phyloP scores from a whole-genome alignment of 768 basidiomycete species.

The Paxillus ammoniavirescens region DNA sequence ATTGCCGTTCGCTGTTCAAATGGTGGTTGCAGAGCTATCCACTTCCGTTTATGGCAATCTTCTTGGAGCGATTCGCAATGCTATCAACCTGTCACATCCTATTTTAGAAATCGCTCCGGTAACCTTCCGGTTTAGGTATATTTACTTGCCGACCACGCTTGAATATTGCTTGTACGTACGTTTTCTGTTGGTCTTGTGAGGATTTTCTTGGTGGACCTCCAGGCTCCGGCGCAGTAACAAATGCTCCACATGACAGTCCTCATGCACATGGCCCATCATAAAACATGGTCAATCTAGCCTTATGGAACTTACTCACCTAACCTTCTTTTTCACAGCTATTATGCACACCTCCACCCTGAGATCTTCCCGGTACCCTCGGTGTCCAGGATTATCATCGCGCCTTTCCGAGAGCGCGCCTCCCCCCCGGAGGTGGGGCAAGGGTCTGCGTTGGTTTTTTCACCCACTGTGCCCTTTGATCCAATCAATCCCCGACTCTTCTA shows the following conservation, averaged over 20 bases:
- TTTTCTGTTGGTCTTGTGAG: too few relatives aligned
- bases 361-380: not conserved
- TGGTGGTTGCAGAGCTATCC: not conserved
- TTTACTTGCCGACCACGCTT: too few relatives aligned
- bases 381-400: not conserved
- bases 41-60: not conserved
- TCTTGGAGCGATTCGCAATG: conserved; percentile 5
- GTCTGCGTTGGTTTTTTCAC: not conserved
- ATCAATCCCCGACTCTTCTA: not conserved
- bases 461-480: not conserved
- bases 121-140: too few relatives aligned
- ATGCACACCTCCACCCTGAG: not conserved
- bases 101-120: not conserved
- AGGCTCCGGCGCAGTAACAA: not conserved
- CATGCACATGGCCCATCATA: not conserved
- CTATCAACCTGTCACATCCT: not conserved
- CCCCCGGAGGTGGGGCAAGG: not conserved
- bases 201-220: too few relatives aligned
- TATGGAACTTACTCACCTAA: not conserved
- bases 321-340: not conserved
- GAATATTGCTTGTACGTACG: too few relatives aligned
- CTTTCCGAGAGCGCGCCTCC: not conserved
- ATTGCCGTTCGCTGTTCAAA: not conserved
- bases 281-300: not conserved
- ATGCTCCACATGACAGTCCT: not conserved